phyloP scores from a whole-genome alignment of 805 yeast species.

The Kazachstania viticola region DNA sequence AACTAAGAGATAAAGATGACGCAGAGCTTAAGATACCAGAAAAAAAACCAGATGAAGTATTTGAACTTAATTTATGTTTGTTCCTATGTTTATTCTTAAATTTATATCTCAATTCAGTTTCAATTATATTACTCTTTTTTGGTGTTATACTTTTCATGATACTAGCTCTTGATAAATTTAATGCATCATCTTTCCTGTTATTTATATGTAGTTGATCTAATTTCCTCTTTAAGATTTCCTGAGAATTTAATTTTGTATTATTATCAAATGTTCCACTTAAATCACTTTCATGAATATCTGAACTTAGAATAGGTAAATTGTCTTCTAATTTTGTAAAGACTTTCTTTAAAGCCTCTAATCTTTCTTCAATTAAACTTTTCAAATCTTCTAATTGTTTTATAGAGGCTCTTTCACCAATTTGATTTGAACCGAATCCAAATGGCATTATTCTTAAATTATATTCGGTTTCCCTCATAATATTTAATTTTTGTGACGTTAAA shows the following conservation, averaged over 20 bases:
- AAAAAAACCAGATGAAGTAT: constrained; percentile 15
- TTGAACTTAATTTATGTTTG: constrained; percentile 4
- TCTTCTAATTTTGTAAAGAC: constrained; percentile 15
- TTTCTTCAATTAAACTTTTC: constrained; percentile 16
- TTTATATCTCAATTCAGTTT: constrained; percentile 21
- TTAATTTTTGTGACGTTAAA: constrained; percentile 17
- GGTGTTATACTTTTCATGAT: constrained; percentile 7
- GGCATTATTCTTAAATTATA: constrained; percentile 32
- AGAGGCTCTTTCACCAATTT: constrained; percentile 9
- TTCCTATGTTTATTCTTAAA: constrained; percentile 12
- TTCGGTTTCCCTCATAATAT: constrained; percentile 27
- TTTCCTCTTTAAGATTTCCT: constrained; percentile 19
- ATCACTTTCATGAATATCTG: constrained; percentile 20
- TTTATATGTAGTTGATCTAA: constrained; percentile 21
- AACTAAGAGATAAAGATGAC: constrained; percentile 2
- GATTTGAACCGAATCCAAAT: constrained; percentile 25
- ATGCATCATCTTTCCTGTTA: constrained; percentile 11
- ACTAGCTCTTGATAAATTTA: constrained; percentile 3
- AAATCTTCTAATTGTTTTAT: constrained; percentile 16
- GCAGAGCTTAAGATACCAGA: constrained; percentile 14
- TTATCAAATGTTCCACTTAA: constrained; percentile 19
- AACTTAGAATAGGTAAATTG: constrained; percentile 14
- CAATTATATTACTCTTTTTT: constrained; percentile 9
- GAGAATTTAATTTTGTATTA: constrained; percentile 12
- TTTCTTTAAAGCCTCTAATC: constrained; percentile 16